Evolutionary conservation across 371 early-diverging fungal genomes (phyloP).

Genomic region (Nematocida minor): DNA sequence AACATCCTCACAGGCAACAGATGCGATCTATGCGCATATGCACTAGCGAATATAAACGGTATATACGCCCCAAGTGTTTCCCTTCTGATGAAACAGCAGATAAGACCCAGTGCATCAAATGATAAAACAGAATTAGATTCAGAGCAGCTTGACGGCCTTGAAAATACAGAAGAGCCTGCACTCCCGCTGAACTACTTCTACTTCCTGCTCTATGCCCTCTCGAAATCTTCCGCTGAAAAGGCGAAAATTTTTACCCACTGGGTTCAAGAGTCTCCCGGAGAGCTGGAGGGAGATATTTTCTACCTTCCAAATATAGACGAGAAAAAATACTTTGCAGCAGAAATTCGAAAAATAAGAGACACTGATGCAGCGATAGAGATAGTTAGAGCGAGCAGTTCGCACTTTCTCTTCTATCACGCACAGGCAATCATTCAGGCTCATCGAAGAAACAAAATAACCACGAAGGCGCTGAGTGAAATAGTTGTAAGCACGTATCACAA

Average conservation of each 20-base stretch:
- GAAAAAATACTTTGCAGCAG: not conserved
- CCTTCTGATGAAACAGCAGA: not conserved
- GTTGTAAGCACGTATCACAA: slow-evolving; percentile 17
- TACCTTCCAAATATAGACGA: slow-evolving; percentile 15
- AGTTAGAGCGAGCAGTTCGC: not conserved
- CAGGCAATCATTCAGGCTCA: not conserved
- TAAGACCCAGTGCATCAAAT: not conserved
- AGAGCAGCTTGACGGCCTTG: too few species aligned
- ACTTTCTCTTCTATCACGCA: not conserved
- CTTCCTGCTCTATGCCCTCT: slow-evolving; percentile 11
- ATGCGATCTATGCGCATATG: slow-evolving; percentile 40
- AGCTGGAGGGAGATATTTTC: not conserved
- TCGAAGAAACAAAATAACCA: not conserved
- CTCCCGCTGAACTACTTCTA: slow-evolving; percentile 18
- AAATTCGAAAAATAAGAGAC: slow-evolving; percentile 1
- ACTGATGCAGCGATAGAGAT: not conserved
- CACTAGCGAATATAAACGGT: slow-evolving; percentile 24
- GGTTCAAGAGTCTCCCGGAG: not conserved
- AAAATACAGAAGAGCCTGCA: too few species aligned
- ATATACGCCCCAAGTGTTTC: slow-evolving; percentile 8
- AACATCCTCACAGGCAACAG: not conserved
- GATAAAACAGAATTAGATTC: not conserved
- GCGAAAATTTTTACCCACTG: slow-evolving; percentile 8
- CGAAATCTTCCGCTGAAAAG: not conserved
- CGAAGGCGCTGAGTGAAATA: slow-evolving; percentile 9